phyloP scores from a whole-genome alignment of 75 land plant species.

The Chamaecyparis obtusa region DNA sequence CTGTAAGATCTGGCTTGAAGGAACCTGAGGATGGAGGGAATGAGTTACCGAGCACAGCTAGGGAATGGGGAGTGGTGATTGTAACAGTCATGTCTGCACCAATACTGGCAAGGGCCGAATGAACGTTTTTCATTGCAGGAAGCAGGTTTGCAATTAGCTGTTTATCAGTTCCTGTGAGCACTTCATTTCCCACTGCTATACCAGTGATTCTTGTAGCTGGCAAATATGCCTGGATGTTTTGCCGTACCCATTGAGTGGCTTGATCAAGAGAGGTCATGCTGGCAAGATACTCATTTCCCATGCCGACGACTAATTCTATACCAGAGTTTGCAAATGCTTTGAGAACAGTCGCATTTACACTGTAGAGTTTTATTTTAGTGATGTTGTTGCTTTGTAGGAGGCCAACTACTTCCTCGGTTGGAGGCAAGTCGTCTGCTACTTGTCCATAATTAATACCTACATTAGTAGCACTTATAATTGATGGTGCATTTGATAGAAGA shows the following conservation, averaged over 20 bases:
- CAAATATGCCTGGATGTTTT: constrained; percentile 44
- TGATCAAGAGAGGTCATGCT: constrained; percentile 32
- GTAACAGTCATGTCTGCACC: constrained; percentile 42
- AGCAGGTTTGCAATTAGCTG: constrained; percentile 38
- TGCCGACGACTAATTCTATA: constrained; percentile 57
- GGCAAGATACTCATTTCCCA: constrained; percentile 52
- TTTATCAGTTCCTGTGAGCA: constrained; percentile 35
- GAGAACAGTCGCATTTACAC: constrained; percentile 55
- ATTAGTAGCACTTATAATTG: neutral
- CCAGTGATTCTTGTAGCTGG: constrained; percentile 60
- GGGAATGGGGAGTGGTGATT: constrained; percentile 67
- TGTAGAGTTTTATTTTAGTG: constrained; percentile 60
- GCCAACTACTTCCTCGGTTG: constrained; percentile 37
- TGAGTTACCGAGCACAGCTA: constrained; percentile 45
- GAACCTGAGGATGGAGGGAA: constrained; percentile 78
- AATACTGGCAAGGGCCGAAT: constrained; percentile 39
- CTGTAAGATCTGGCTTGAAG: constrained; percentile 32
- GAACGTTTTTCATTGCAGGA: constrained; percentile 77
- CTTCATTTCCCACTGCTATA: constrained; percentile 83
- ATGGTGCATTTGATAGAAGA: neutral
- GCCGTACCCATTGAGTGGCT: constrained; percentile 55
- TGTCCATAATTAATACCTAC: constrained; percentile 81
- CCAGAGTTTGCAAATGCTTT: constrained; percentile 51
- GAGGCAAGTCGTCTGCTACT: constrained; percentile 72
- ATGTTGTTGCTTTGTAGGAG: constrained; percentile 49